A percentile compares a stretch with the other conserved stretches of the same genome.
Evolutionary conservation across 179 eudicot genomes (phyloP).

Genomic region (Carnegiea gigantea): DNA sequence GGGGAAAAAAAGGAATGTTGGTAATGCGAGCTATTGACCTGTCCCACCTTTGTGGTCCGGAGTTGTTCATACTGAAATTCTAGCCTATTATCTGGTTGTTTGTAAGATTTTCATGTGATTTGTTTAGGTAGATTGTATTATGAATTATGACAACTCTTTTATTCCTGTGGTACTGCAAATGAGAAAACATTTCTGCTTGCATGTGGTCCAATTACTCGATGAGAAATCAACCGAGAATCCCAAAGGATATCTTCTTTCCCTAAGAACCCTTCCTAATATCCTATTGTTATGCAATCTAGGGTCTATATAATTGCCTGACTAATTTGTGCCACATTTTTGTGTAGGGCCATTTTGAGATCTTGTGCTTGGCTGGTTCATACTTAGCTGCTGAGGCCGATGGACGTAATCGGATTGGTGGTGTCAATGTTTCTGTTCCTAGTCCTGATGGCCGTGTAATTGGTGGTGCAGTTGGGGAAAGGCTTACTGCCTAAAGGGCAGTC

Average conservation of each 20-base stretch:
- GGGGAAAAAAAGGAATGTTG: too few relatives aligned
- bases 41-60: too few relatives aligned
- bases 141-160: neutral
- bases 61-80: too few relatives aligned
- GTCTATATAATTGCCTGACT: neutral
- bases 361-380: slow-evolving; percentile 91
- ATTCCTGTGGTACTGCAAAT: neutral
- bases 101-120: neutral
- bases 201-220: neutral
- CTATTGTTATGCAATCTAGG: neutral
- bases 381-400: slow-evolving; percentile 74
- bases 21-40: too few relatives aligned
- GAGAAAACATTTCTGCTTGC: neutral
- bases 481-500: slow-evolving; percentile 70
- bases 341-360: slow-evolving; percentile 85
- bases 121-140: neutral
- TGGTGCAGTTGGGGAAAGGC: slow-evolving; percentile 77
- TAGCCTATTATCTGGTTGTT: too few relatives aligned
- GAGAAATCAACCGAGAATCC: neutral
- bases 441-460: slow-evolving; percentile 85
- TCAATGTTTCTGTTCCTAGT: slow-evolving; percentile 75
- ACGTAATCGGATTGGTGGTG: slow-evolving; percentile 75
- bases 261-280: neutral
- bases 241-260: neutral
- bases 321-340: slow-evolving; percentile 13